Conservation (phyloP, 106 monocot species). For the Platanthera guangdongensis region DNA sequence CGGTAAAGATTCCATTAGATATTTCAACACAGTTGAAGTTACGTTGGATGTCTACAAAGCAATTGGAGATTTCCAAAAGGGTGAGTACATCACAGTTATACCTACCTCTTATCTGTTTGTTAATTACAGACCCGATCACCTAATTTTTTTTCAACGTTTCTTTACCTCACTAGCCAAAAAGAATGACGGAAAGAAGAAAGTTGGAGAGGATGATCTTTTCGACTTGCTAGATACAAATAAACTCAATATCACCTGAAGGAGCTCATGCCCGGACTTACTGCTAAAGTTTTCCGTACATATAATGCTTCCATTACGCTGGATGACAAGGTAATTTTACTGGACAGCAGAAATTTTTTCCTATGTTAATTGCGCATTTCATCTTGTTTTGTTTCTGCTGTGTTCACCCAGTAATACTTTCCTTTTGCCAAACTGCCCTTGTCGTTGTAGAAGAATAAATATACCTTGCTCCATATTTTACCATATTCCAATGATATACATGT, state of each 20-base stretch:
- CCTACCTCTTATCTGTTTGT: not conserved
- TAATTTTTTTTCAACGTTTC: not conserved
- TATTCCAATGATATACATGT: no score
- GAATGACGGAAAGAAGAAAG: slow-evolving; percentile 39
- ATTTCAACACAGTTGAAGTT: slow-evolving; percentile 89
- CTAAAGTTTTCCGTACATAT: slow-evolving; percentile 95
- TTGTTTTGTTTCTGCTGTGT: not conserved
- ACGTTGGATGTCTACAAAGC: slow-evolving; percentile 77
- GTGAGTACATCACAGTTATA: slow-evolving; percentile 19
- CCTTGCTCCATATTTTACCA: no score
- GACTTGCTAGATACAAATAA: slow-evolving; percentile 77
- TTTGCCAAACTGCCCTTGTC: not conserved
- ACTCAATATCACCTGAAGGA: slow-evolving; percentile 87
- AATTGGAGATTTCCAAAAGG: slow-evolving; percentile 67
- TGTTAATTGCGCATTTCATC: not conserved
- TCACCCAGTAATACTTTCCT: not conserved
- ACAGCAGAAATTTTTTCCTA: not conserved
- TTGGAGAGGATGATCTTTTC: slow-evolving; percentile 61
- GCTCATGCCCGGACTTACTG: slow-evolving; percentile 85
- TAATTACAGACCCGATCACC: not conserved
- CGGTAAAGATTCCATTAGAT: slow-evolving; percentile 97
- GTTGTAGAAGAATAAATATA: no score
- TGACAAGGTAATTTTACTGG: slow-evolving; percentile 49
- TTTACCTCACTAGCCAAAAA: slow-evolving; percentile 26
- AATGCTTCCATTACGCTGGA: slow-evolving; percentile 94